Evolutionary conservation across 2,329 filamentous ascomycete genomes (phyloP), one percentile per base, ranked within the genome.

Genomic region (Fusarium foetens): DNA sequence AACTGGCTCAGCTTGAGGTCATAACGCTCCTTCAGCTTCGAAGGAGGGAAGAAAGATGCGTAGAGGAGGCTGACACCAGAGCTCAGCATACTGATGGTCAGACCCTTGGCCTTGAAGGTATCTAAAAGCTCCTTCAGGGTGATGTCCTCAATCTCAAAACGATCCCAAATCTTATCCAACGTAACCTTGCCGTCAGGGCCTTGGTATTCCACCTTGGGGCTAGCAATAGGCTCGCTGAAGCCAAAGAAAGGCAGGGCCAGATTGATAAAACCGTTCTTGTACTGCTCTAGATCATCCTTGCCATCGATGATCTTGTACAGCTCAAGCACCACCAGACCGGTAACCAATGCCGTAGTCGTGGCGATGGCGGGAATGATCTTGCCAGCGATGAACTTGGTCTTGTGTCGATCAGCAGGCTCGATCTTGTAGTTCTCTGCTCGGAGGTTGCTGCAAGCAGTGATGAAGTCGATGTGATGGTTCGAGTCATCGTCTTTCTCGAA

Each of bases 281-380:
- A 99, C 83, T 98, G 93, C 84, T 98, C 96, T 73, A 98, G 92
- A 76, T 98, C 94, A n/a, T 88, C 90, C 87, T 99, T 98, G 79
- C 94, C 95, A 79, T 98, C 96, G 49, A 99, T 87, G 71, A 99
- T 89, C 90, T 99, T 99, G 91, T 94, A 98, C 52, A 98, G 85
- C 85, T 99, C 96, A 49, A 99, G 85, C 21, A 97, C 89, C 58
- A 99, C 94, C 49, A 99, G 87, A 65, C 96, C 96, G 6, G 96
- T 99, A 17, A 98, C 95, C 64, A 99, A 86, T 6, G 96, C 95
- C 6, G 96, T 99, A 0, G 96, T 98, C 6, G 96, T 99, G 48
- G 96, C 96, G 82, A 99, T 99, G 49, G 96, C 96, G 27, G 96
- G 96, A 74, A 99, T 99, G 76, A 99, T 99, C 89, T 99, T 99